These are phyloP conservation scores for Cadophora malorum DNA, from an alignment of 2,329 filamentous ascomycete genomes.

Conservation along the genomic window DNA sequence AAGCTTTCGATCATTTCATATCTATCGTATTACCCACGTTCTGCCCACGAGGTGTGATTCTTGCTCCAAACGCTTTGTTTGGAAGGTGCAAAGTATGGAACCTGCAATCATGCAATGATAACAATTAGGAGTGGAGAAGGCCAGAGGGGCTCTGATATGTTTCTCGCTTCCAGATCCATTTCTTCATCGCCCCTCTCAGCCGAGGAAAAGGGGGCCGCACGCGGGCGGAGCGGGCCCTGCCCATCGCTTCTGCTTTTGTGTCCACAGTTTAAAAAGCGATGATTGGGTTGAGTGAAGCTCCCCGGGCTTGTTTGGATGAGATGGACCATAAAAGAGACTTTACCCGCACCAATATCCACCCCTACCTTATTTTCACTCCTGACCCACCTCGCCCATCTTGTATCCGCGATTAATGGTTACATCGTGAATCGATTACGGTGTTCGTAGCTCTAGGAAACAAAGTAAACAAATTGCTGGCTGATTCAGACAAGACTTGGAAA, in stretches of 20 bases:
- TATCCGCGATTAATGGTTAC: neutral
- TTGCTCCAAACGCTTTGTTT: neutral
- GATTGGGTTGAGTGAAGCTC: neutral
- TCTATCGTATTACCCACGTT: neutral
- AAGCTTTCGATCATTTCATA: neutral
- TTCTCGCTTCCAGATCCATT: neutral
- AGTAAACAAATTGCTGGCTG: neutral
- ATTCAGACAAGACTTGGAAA: neutral
- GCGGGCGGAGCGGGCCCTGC: neutral
- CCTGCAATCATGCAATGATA: neutral
- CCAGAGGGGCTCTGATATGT: neutral
- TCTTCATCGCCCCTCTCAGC: neutral
- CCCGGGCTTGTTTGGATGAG: neutral
- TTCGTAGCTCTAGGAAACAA: no score
- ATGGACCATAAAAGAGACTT: neutral
- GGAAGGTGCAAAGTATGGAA: neutral
- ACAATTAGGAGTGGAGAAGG: neutral
- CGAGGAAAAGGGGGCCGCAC: neutral
- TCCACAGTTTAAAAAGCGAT: neutral
- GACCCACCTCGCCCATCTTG: neutral
- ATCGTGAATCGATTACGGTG: neutral
- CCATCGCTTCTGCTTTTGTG: neutral
- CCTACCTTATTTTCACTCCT: neutral
- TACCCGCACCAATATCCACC: conserved; percentile 7
- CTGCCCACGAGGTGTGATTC: neutral